phyloP scores from a whole-genome alignment of 176 grass and related monocot species.

The Oryza longistaminata region DNA sequence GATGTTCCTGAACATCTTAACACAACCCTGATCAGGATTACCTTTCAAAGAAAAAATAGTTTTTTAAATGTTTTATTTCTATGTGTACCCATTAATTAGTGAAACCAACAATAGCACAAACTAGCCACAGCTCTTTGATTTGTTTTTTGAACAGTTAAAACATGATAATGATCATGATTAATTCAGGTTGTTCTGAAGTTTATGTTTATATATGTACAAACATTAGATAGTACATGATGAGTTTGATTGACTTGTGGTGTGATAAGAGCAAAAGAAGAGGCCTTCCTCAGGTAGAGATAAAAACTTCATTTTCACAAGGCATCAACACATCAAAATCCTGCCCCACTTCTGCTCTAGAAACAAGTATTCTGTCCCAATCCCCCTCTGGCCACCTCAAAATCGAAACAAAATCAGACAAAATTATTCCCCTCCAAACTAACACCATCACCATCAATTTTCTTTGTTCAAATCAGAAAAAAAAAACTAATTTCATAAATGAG shows the following conservation, averaged over 20 bases:
- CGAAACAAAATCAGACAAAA: slow-evolving; percentile 24
- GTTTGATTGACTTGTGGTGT: not conserved
- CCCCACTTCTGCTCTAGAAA: slow-evolving; percentile 42
- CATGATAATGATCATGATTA: not conserved
- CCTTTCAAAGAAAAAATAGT: not conserved
- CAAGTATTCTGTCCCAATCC: slow-evolving; percentile 44
- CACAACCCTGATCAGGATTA: not conserved
- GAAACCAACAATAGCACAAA: not conserved
- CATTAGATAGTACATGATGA: not conserved
- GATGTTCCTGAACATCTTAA: not conserved
- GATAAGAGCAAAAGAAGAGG: slow-evolving; percentile 37
- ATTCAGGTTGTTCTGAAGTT: not conserved
- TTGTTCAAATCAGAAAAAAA: not conserved
- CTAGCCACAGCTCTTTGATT: not conserved
- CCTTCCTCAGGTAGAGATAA: slow-evolving; percentile 36
- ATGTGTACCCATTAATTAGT: too few relatives aligned
- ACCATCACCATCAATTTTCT: slow-evolving; percentile 36
- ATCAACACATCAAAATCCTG: slow-evolving; percentile 21
- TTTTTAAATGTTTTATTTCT: not conserved
- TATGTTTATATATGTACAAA: not conserved
- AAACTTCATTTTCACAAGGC: slow-evolving; percentile 38
- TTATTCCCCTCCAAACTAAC: slow-evolving; percentile 32
- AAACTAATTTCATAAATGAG: too few relatives aligned
- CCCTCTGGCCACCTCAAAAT: not conserved
- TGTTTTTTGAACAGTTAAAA: not conserved